Conservation (phyloP, 2,329 filamentous ascomycete species). For the Xylariaceae sp. region DNA sequence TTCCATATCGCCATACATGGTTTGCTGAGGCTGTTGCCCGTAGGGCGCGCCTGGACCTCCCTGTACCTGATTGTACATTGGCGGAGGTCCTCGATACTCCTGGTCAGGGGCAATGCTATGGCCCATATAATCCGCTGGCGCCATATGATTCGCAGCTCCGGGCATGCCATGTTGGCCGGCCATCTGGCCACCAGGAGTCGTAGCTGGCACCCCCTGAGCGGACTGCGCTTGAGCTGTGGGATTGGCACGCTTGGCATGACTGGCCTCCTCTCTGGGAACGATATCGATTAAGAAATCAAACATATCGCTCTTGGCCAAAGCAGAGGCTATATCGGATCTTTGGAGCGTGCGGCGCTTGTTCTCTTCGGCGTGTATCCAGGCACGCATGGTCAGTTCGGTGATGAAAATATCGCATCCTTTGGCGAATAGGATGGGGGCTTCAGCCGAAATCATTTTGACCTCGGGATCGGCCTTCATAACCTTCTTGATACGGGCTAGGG, state of each 20-base stretch:
- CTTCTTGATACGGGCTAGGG: conserved; percentile 98
- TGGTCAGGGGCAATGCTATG: conserved; percentile 64
- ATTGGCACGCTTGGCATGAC: conserved; percentile 72
- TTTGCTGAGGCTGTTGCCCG: conserved; percentile 67
- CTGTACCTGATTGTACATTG: conserved; percentile 81
- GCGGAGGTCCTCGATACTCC: conserved; percentile 74
- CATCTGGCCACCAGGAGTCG: conserved; percentile 45
- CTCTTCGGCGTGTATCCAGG: conserved; percentile 98
- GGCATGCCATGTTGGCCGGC: conserved; percentile 48
- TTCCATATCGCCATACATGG: conserved; percentile 78
- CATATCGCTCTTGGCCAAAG: conserved; percentile 97
- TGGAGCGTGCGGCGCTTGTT: conserved; percentile 96
- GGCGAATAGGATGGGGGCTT: conserved; percentile 95
- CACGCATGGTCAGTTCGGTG: conserved; percentile 96
- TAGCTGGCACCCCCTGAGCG: conserved; percentile 35
- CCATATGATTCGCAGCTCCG: conserved; percentile 58
- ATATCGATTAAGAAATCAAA: conserved; percentile 99
- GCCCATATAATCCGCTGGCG: conserved; percentile 58
- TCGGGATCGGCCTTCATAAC: conserved; percentile 99
- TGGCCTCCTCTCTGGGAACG: conserved; percentile 90
- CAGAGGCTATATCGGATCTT: conserved; percentile 92
- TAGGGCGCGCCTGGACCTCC: conserved; percentile 67
- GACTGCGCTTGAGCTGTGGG: conserved; percentile 44
- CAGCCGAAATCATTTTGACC: conserved; percentile 99
- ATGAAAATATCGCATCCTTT: conserved; percentile 99